Conservation (phyloP, 2,329 filamentous ascomycete genomes). For the Penicillium sp. region DNA sequence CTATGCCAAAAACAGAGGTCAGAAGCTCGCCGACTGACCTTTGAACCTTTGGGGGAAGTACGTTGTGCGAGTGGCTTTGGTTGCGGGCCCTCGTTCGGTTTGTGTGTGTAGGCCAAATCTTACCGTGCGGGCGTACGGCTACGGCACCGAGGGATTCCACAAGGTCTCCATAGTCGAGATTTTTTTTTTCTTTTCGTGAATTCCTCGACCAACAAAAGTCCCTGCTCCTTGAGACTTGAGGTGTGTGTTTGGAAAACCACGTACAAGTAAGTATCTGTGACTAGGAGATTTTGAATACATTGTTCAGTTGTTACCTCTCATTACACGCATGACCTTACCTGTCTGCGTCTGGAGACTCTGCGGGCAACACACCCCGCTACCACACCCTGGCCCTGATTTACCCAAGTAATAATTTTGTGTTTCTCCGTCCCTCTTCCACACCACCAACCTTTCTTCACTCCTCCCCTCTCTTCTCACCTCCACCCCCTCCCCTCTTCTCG, state of each 20-base stretch:
- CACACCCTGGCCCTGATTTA: constrained; percentile 25
- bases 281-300: background rate
- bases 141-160: constrained; percentile 21
- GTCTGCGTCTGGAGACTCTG: background rate
- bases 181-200: constrained; percentile 22
- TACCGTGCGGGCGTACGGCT: constrained; percentile 19
- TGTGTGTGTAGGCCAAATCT: constrained; percentile 10
- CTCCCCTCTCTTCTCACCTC: constrained; percentile 27
- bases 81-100: background rate
- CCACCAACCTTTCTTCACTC: constrained; percentile 18
- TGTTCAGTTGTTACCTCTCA: background rate
- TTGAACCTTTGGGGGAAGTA: background rate
- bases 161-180: constrained; percentile 17
- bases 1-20: background rate
- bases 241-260: background rate
- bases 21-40: background rate
- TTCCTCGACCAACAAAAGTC: constrained; percentile 5
- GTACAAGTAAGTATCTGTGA: background rate
- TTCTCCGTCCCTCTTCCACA: constrained; percentile 20
- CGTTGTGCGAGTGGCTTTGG: constrained; percentile 7
- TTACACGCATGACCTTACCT: background rate
- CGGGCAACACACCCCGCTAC: constrained; percentile 22
- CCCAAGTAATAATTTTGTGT: constrained; percentile 32
- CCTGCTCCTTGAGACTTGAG: background rate
- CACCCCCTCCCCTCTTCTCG: constrained; percentile 22